A percentile compares a stretch with the other conserved stretches of the same genome.
These are phyloP conservation scores for Alternaria brassicae DNA, from an alignment of 2,329 filamentous ascomycete species.

Conservation along the genomic window DNA sequence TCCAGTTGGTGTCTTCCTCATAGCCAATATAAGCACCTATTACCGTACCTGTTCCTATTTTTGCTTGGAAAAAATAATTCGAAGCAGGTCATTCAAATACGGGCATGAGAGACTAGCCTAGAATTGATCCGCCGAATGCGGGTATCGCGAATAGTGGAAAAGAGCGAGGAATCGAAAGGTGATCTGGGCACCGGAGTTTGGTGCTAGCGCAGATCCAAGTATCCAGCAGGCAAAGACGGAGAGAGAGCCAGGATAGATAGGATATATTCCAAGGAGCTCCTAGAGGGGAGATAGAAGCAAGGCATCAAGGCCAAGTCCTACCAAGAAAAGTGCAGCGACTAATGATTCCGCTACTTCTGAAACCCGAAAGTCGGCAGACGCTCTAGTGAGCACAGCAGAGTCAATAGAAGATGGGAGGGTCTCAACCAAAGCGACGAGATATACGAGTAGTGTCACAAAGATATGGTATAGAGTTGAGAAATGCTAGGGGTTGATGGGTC, in stretches of 20 bases:
- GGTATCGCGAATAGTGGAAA: conserved; percentile 36
- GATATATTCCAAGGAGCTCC: conserved; percentile 52
- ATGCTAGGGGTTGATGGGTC: conserved; percentile 10
- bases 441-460: conserved; percentile 27
- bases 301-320: conserved; percentile 57
- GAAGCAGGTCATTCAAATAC: neutral
- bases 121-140: conserved; percentile 22
- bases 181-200: conserved; percentile 59
- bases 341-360: conserved; percentile 54
- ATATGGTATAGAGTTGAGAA: conserved; percentile 11
- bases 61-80: neutral
- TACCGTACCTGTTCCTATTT: conserved; percentile 54
- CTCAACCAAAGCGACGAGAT: conserved; percentile 57
- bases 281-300: conserved; percentile 55
- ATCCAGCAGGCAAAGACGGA: conserved; percentile 43
- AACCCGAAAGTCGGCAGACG: conserved; percentile 58
- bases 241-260: conserved; percentile 49
- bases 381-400: conserved; percentile 57
- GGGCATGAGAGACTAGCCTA: conserved; percentile 12
- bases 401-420: conserved; percentile 62
- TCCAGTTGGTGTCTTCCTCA: conserved; percentile 29
- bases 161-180: conserved; percentile 57
- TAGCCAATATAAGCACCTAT: conserved; percentile 35
- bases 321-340: conserved; percentile 56
- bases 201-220: conserved; percentile 41